Evolutionary conservation across 106 monocot genomes (phyloP).

Genomic region (Iris macrosiphon): DNA sequence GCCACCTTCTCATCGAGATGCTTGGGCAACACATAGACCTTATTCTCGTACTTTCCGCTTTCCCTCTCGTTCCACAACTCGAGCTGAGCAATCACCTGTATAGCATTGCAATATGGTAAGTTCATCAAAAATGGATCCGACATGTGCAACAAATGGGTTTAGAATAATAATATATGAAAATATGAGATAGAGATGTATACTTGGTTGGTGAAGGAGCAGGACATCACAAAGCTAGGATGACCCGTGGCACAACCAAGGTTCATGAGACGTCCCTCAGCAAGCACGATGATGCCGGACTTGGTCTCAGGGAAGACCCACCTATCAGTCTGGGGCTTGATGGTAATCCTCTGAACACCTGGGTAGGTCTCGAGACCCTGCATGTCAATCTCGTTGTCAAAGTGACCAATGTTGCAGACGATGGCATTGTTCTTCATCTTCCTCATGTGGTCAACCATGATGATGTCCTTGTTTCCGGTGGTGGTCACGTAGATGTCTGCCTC

Average conservation of each 20-base stretch:
- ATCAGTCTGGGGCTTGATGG: constrained; percentile 23
- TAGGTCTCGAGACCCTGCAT: constrained; percentile 27
- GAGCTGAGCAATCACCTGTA: constrained; percentile 46
- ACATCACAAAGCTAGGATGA: constrained; percentile 31
- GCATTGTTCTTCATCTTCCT: constrained; percentile 55
- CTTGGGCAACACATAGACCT: constrained; percentile 49
- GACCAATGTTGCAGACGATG: constrained; percentile 34
- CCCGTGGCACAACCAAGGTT: constrained; percentile 24
- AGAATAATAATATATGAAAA: no score
- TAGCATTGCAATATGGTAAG: not conserved
- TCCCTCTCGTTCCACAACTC: constrained; percentile 56
- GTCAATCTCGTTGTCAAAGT: constrained; percentile 35
- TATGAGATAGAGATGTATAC: not conserved
- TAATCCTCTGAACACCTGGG: constrained; percentile 16
- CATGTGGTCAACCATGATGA: constrained; percentile 46
- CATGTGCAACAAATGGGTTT: no score
- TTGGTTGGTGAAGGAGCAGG: constrained; percentile 29
- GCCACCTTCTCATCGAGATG: constrained; percentile 55
- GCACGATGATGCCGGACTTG: constrained; percentile 14
- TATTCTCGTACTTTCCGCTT: constrained; percentile 46
- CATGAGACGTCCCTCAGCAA: constrained; percentile 25
- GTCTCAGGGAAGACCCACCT: constrained; percentile 19
- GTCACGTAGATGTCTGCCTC: constrained; percentile 35
- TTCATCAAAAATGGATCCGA: no score
- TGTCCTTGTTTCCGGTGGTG: constrained; percentile 44